Base-by-base conservation (phyloP, 2,329 filamentous ascomycete species). In the Aspergillus ibericus region DNA sequence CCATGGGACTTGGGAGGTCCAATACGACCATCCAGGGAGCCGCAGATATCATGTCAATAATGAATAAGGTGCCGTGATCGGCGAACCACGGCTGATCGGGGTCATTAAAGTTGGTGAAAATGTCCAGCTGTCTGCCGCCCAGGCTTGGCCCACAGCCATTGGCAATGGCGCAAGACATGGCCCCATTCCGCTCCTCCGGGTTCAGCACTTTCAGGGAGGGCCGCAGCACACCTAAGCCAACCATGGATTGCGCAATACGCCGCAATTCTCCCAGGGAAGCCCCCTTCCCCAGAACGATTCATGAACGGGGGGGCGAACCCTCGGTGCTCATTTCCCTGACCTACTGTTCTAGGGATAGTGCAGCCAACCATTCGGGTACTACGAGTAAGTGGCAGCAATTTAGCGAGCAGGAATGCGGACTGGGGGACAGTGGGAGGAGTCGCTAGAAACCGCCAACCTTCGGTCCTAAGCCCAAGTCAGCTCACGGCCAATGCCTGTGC, bases 21-120 rank as follows among this genome's bases (percentile, higher is more conserved):
- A 8, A 29, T 29, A 29, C 27, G 27, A 32, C 29, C 29, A 32
- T 32, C 12, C 35, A 42, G 29, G 32, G 51, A 53, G 51, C 51
- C 51, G 51, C 51, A 53, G 25, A 53, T 32, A 53, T 53, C 50
- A 53, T 53, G 50, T 53, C 36, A 53, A 53, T 40, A 55, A 22
- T 22, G 13, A 52, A 38, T 36, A 56, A 49, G 47, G 46, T 40
- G 44, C 25, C 35, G 47, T 51, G 54, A 56, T 56, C 54, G 54
- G 44, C 54, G 54, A 56, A 50, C 54, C 47, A 50, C 46, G 44
- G 36, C 38, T 40, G 20, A 50, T 50, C 25, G 44, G 35, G 54
- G 18, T 12, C 35, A 27, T 56, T 40, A 56, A 20, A 48, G 44
- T 56, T 50, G 42, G 22, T n/a, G 53, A 27, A 29, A 42, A 25